Evolutionary conservation across 2,329 filamentous ascomycete species (phyloP), one percentile per base, ranked within the genome.

Genomic region (Colletotrichum sidae): DNA sequence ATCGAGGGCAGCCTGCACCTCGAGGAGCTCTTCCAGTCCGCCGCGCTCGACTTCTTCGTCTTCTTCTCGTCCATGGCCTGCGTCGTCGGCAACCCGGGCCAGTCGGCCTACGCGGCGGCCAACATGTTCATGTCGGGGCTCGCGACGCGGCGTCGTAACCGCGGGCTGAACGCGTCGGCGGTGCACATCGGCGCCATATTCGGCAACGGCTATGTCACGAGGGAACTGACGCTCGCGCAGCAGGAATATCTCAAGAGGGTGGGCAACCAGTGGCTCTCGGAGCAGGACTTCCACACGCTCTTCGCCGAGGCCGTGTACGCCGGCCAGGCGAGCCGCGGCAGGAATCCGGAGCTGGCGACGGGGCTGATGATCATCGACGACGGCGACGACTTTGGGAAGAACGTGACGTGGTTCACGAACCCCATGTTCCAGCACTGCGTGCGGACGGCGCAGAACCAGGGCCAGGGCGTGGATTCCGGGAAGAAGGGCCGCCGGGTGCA

Each of bases 21-120:
- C 0, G 74, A 80, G 37, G 15, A 38, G 8, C 11, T 51, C 1
- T 51, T 62, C 33, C 4, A 17, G 2, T 10, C 12, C 2, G 17
- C 4, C 1, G 34, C 38, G 8, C 69, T 80, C 5, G 77, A 80
- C 38, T 79, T 79, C 67, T 79, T 79, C 64, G 67, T 80, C 51
- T 17, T 75, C 3, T 73, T 79, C 59, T 76, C 75, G 0, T 80
- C 77, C 0, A 9, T 74, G 2, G 53, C 70, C 1, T 44, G 41
- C 4, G 63, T 76, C 15, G 55, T 70, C 6, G 78, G 78, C 6
- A 76, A 74, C 47, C n/a, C 39, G 6, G 74, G 71, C 15, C 83
- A 86, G 68, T 66, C 75, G 2, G 81, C 78, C 67, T 86, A 86
- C 60, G 69, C 73, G 0, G 79, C 81, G 0, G 81, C 78, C 2